phyloP scores from a whole-genome alignment of 768 basidiomycete genomes.

The Xerocomellus dryophilus region DNA sequence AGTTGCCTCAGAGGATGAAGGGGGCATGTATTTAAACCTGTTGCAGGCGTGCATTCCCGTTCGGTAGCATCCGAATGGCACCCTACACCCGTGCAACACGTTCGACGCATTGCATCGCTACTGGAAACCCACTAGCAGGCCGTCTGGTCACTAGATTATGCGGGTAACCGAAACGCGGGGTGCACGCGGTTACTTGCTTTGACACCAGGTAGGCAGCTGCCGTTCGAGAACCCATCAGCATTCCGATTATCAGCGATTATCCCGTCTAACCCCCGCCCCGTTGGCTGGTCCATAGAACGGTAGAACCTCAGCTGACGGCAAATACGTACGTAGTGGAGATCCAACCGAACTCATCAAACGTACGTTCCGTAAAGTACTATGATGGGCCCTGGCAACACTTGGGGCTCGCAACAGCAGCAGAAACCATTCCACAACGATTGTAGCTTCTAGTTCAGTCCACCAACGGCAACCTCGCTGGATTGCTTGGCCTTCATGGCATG shows the following conservation, averaged over 20 bases:
- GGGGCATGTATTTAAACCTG: slow-evolving; percentile 13
- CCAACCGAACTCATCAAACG: not conserved
- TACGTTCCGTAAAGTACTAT: not conserved
- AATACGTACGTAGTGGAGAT: not conserved
- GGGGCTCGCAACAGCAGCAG: too few relatives aligned
- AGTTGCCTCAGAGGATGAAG: not conserved
- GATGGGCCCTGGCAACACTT: too few relatives aligned
- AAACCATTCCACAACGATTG: too few relatives aligned
- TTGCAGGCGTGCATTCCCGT: not conserved
- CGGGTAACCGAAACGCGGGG: too few relatives aligned
- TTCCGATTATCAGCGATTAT: too few relatives aligned
- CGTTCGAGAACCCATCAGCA: too few relatives aligned
- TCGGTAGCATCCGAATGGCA: slow-evolving; percentile 23
- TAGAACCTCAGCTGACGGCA: not conserved
- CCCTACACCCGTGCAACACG: not conserved
- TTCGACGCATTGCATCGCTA: not conserved
- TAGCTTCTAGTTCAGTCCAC: too few relatives aligned
- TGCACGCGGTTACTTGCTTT: too few relatives aligned
- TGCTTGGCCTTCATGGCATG: not conserved
- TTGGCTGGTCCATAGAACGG: too few relatives aligned
- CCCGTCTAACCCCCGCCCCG: not conserved
- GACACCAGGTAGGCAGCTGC: too few relatives aligned
- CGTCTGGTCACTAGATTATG: not conserved
- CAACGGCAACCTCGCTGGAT: not conserved
- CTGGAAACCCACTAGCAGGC: not conserved